Evolutionary conservation across 2,329 filamentous ascomycete species (phyloP), one percentile per base, ranked within the genome.

Genomic region (Xylariaceae sp.): DNA sequence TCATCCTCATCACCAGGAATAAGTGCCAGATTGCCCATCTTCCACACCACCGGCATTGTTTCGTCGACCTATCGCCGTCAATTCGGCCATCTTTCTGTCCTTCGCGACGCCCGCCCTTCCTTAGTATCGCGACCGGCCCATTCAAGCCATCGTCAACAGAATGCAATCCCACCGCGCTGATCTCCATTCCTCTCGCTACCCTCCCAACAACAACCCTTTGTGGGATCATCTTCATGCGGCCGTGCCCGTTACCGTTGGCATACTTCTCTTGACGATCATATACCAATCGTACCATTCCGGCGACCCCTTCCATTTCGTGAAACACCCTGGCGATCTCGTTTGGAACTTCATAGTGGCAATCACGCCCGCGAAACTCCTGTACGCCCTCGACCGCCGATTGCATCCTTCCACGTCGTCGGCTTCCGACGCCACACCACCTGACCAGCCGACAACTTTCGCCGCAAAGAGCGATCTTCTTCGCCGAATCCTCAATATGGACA

Each of bases 401-500:
- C 78, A 76, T 69, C 79, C 76, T 62, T 77, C 75, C 60, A 73
- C 77, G 13, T 71, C 23, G 23, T 30, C 23, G 23, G 23, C 77
- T 51, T 74, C 75, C 45, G 75, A 62, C 11, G 51, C 61, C n/a
- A 50, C 71, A 73, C 74, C 62, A 64, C 70, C 70, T 70, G 70
- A 68, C 61, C 74, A 67, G 57, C 73, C 72, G 60, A 76, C 69
- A 65, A 79, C 73, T 48, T 77, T 81, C 75, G 78, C 78, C 13
- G 80, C 81, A 30, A 92, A 91, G 73, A 86, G 83, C 70, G 81
- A 86, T 65, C 79, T 81, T 8, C 80, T 91, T 75, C 79, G 81
- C 66, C 81, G 83, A 62, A 78, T 90, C 37, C 72, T 90, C 39
- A 82, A 86, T 1, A 69, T 88, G 62, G 82, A 85, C 66, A 77